These are phyloP conservation scores for Lentinus polychrous DNA, from an alignment of 1,284 basidiomycete genomes.

Conservation along the genomic window DNA sequence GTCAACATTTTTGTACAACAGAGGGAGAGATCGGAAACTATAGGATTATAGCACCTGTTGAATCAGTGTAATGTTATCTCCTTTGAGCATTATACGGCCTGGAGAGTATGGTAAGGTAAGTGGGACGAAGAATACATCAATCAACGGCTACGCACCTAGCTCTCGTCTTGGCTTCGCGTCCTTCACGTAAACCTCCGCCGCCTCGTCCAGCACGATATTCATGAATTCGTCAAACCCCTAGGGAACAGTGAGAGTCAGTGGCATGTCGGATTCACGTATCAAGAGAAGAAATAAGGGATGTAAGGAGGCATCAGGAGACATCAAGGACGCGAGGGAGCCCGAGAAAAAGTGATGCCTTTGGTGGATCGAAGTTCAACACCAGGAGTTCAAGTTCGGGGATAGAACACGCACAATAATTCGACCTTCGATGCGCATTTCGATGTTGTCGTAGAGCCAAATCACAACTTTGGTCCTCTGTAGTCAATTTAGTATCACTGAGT, in stretches of 20 bases:
- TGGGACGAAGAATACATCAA: constrained; percentile 1
- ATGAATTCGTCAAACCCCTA: constrained; percentile 99
- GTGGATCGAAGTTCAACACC: constrained; percentile 23
- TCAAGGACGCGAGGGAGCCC: constrained; percentile 7
- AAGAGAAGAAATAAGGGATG: constrained; percentile 3
- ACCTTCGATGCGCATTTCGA: constrained; percentile 95
- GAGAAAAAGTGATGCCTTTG: constrained; percentile 21
- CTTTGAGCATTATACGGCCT: constrained; percentile 93
- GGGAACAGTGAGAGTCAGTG: constrained; percentile 14
- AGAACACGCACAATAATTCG: constrained; percentile 81
- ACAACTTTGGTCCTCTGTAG: constrained; percentile 76
- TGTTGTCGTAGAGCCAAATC: constrained; percentile 97
- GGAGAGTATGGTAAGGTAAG: background rate
- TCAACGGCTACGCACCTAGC: constrained; percentile 69
- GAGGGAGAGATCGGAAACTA: constrained; percentile 9
- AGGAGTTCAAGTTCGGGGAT: constrained; percentile 17
- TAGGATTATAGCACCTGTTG: constrained; percentile 52
- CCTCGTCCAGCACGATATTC: constrained; percentile 97
- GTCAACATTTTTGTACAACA: constrained; percentile 3
- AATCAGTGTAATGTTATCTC: constrained; percentile 94
- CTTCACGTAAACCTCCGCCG: constrained; percentile 88
- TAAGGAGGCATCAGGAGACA: constrained; percentile 2
- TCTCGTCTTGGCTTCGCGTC: constrained; percentile 79
- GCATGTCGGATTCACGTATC: constrained; percentile 2
- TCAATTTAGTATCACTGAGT: background rate